Evolutionary conservation across 2,329 filamentous ascomycete species (phyloP), one percentile per base, ranked within the genome.

Genomic region (Penicillium freii): DNA sequence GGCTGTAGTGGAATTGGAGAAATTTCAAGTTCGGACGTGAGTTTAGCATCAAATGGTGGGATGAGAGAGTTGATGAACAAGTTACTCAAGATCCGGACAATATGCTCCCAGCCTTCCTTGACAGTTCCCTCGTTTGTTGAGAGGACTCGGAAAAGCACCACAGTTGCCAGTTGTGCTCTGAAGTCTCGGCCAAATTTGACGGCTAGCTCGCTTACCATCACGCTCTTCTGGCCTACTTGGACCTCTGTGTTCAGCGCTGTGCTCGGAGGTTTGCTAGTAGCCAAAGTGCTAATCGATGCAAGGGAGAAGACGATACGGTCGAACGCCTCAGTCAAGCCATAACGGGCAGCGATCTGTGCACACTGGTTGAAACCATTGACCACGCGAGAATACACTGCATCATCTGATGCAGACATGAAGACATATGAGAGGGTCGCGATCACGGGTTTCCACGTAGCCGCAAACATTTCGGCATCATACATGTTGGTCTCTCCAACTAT

Each of bases 161-260:
- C 86, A 8, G 91, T 96, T 7, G 94, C 93, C 54, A 99, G 81
- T 72, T 99, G 93, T 38, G 93, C 93, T 70, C 92, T 88, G 75
- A 95, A 93, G 73, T 99, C 91, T 64, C 93, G 84, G 40, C 94
- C 94, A 69, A 99, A 91, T 71, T 95, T 92, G 59, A 99, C 94
- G 45, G 95, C 93, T 62, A 97, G 86, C 78, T 97, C 93, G 72
- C 93, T 97, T 65, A 99, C 95, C 94, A 99, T 99, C 56, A 99
- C 91, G 69, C 88, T 94, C 74, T 90, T 92, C 63, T 94, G 90
- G 1, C 89, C 91, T 13, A 88, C 91, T 73, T 97, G 92, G 2
- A 99, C 91, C 74, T 97, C 94, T 0, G 95, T 97, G 70, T 99
- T 99, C 29, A 99, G 82, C 10, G 86, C 80, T 2, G 93, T 99